Percentiles rank a stretch among this genome's conserved stretches.
phyloP scores from a whole-genome alignment of 768 basidiomycete species.

The Jaapia argillacea region DNA sequence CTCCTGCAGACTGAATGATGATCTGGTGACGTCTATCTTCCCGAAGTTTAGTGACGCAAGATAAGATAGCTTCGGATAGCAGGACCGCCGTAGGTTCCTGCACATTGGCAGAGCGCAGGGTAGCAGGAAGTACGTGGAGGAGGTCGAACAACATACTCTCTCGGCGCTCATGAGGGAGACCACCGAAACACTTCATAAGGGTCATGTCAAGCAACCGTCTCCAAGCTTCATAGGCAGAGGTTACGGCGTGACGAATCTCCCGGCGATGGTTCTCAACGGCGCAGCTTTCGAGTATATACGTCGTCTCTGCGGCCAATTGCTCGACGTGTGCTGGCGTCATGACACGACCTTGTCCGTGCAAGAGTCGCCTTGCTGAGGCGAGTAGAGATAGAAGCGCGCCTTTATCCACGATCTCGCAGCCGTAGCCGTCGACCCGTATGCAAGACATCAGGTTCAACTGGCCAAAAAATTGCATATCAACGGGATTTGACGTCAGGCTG shows the following conservation, averaged over 20 bases:
- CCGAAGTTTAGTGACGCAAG: constrained; percentile 80
- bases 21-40: constrained; percentile 70
- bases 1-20: constrained; percentile 53
- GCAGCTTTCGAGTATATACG: constrained; percentile 75
- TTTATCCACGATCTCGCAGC: constrained; percentile 79
- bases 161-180: constrained; percentile 70
- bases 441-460: constrained; percentile 64
- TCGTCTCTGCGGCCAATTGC: constrained; percentile 57
- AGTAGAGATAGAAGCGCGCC: constrained; percentile 64
- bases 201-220: constrained; percentile 75
- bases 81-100: constrained; percentile 71
- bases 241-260: constrained; percentile 63
- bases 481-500: constrained; percentile 43
- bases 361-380: constrained; percentile 40
- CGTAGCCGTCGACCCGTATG: constrained; percentile 52
- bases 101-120: constrained; percentile 53
- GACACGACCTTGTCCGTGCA: constrained; percentile 62
- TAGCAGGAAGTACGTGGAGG: constrained; percentile 68
- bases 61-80: constrained; percentile 73
- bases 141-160: constrained; percentile 90
- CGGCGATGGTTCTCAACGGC: constrained; percentile 84
- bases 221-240: constrained; percentile 75
- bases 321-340: constrained; percentile 53
- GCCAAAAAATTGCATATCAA: constrained; percentile 54
- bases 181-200: constrained; percentile 78